Percentiles rank a stretch among this genome's conserved stretches.
Evolutionary conservation across 805 yeast species (phyloP).

Genomic region (Saccharomycopsis capsularis): DNA sequence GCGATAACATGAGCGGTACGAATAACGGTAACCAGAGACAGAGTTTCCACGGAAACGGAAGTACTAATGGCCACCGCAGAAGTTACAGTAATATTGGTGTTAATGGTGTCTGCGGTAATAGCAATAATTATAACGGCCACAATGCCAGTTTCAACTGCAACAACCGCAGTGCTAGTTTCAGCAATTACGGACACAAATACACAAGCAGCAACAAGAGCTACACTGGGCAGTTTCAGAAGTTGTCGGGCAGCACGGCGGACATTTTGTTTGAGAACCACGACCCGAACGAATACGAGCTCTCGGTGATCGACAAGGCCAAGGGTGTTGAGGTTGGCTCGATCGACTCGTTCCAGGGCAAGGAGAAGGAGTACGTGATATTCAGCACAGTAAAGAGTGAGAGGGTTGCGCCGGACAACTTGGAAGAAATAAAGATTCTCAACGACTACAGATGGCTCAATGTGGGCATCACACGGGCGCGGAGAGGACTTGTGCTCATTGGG

Average conservation of each 20-base stretch:
- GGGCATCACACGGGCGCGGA: conserved; percentile 39
- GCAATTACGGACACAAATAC: too few relatives aligned
- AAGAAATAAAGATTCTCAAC: conserved; percentile 20
- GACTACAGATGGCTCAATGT: conserved; percentile 38
- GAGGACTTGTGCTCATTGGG: conserved; percentile 39
- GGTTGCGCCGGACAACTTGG: conserved; percentile 6
- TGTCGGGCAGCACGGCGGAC: conserved; percentile 9
- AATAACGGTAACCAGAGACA: conserved; percentile 2
- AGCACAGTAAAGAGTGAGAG: conserved; percentile 32
- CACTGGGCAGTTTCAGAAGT: conserved; percentile 3
- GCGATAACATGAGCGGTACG: background rate
- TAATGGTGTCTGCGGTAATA: too few relatives aligned
- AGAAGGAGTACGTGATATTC: conserved; percentile 35
- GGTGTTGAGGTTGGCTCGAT: conserved; percentile 26
- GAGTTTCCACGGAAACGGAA: background rate
- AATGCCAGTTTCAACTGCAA: background rate
- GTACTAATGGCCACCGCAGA: background rate
- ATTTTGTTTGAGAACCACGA: conserved; percentile 21
- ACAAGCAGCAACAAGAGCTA: background rate
- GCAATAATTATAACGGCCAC: background rate
- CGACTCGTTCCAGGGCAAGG: conserved; percentile 43
- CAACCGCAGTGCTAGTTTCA: background rate
- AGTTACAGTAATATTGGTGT: too few relatives aligned
- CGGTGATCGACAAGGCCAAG: conserved; percentile 36
- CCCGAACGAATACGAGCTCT: conserved; percentile 26